These are phyloP conservation scores for Cerioporus squamosus DNA, from an alignment of 1,284 basidiomycete species.

Conservation along the genomic window DNA sequence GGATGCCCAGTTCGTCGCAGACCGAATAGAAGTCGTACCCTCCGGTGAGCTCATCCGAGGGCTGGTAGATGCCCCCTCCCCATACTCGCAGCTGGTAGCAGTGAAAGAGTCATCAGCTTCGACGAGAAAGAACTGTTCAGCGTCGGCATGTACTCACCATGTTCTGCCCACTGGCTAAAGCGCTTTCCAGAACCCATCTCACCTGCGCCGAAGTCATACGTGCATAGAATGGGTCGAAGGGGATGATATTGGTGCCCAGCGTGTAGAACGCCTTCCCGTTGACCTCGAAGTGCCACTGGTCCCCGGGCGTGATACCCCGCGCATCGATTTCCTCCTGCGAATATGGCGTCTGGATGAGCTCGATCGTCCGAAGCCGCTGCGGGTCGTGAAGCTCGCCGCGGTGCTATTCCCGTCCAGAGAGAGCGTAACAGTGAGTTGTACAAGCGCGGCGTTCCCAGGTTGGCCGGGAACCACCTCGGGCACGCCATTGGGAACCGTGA, in stretches of 20 bases:
- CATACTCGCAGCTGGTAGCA: slow-evolving; percentile 53
- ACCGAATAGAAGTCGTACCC: slow-evolving; percentile 61
- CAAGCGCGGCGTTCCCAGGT: slow-evolving; percentile 56
- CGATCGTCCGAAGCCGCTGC: slow-evolving; percentile 64
- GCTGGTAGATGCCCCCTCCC: slow-evolving; percentile 54
- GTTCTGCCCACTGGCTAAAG: slow-evolving; percentile 58
- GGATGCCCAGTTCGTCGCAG: slow-evolving; percentile 66
- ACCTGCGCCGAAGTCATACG: slow-evolving; percentile 54
- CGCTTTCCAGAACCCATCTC: slow-evolving; percentile 60
- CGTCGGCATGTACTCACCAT: slow-evolving; percentile 45
- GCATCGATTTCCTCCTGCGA: slow-evolving; percentile 45
- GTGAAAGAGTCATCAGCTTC: neutral
- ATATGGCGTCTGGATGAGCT: slow-evolving; percentile 54
- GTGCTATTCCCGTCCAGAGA: slow-evolving; percentile 18
- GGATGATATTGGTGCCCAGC: slow-evolving; percentile 61
- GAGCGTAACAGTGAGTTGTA: slow-evolving; percentile 50
- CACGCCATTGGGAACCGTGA: slow-evolving; percentile 48
- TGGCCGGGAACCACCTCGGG: slow-evolving; percentile 58
- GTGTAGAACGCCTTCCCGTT: slow-evolving; percentile 61
- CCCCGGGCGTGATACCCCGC: slow-evolving; percentile 58
- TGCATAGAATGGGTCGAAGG: slow-evolving; percentile 63
- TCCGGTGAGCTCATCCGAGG: slow-evolving; percentile 46
- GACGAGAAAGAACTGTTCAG: neutral
- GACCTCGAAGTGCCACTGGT: slow-evolving; percentile 63
- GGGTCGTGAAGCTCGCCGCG: slow-evolving; percentile 38